Evolutionary conservation across 495 filamentous ascomycete genomes (phyloP), one percentile per base, ranked within the genome.

Genomic region (Lasiosphaeriaceae sp.): DNA sequence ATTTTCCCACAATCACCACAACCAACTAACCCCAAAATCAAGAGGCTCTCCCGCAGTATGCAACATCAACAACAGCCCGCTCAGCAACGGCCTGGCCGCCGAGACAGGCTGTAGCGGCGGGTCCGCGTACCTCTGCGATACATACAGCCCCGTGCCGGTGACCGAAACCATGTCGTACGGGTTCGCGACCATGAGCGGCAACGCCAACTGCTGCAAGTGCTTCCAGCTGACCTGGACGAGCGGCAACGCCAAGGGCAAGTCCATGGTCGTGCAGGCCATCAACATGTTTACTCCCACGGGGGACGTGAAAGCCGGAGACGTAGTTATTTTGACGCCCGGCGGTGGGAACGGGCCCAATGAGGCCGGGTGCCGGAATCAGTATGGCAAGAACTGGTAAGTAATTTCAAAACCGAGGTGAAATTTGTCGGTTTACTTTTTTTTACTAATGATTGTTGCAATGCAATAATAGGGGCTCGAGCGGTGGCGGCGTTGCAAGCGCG

Each of bases 401-500:
- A 2, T 43, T 43, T 43, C 39, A 17, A 12, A 4, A 43, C 14
- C 39, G 5, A n/a, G 7, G 7, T 17, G 14, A 14, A 14, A 17
- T 4, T 43, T 43, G 0, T 43, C 14, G 8, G 1, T 37, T 37
- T 26, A 1, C 1, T 26, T 26, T 2, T 21, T 26, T 3, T 49
- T 22, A 29, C n/a, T 49, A 23, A 24, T 26, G 12, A 12, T 22
- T 49, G 21, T 9, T 24, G n/a, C 9, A 20, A 9, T 9, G 6
- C 20, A 46, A 5, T 7, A 8, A 17, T 46, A 80, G 79, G 79
- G 80, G 80, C 49, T 59, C 62, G n/a, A 64, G 67, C 34, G 77
- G 76, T 59, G 80, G 79, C 31, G 80, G 80, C 52, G 68, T 78
- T 57, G 63, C 63, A 4, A 72, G 57, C 37, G 63, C 74, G 35